Evolutionary conservation across 2,329 filamentous ascomycete genomes (phyloP), one percentile per base, ranked within the genome.

Genomic region (Xylariaceae sp.): DNA sequence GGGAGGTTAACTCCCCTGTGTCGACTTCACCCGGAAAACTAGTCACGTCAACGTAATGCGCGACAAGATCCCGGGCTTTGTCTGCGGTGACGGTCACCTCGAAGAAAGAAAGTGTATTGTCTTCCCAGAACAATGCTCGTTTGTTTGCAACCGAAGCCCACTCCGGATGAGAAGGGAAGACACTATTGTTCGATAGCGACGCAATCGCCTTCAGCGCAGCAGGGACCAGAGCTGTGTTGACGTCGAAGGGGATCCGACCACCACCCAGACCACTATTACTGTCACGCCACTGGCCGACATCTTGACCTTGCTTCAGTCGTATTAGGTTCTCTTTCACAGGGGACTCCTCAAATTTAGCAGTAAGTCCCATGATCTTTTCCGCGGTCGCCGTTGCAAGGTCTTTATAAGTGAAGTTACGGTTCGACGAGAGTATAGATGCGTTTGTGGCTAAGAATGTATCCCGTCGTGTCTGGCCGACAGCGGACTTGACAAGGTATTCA

Each of bases 231-330:
- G 83, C 85, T 0, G 82, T 82, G 63, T 88, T 89, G 20, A 88
- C 85, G 58, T 88, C 80, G 65, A 85, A 88, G 0, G 86, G 85
- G n/a, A 87, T 83, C 0, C 81, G 77, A 1, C 83, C 85, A 32
- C 83, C 83, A 1, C 82, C 86, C 14, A 88, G 67, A 14, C 86
- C 85, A 48, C 81, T 81, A 1, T 73, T 77, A 16, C 81, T 85
- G 59, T 89, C 86, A 46, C 86, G 77, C 86, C 85, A 89, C 66
- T 89, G 73, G 0, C 86, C 86, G 0, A 87, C 82, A 0, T 77
- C 60, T 57, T 86, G 70, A 6, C 73, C 77, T 0, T 79, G 65
- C 55, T 83, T 84, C 0, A 89, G 74, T 55, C 79, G 81, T 14
- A 88, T 80, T 2, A 89, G 72, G 29, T 88, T 88, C 0, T 77